These are phyloP conservation scores for Astragalus membranaceus DNA, from an alignment of 306 rosid species.

Conservation along the genomic window DNA sequence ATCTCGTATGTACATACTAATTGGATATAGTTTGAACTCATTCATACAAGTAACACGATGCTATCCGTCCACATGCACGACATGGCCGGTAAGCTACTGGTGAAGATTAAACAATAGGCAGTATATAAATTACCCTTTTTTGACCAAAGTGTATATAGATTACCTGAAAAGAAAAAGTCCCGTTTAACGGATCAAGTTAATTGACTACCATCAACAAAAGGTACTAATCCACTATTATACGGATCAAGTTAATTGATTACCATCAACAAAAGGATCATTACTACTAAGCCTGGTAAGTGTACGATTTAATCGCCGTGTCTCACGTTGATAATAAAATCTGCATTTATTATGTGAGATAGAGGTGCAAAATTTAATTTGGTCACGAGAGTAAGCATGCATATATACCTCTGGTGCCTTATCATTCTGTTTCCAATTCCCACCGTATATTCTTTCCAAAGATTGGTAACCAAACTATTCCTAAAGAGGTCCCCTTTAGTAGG, in stretches of 20 bases:
- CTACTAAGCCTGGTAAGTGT: not conserved
- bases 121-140: too few relatives aligned
- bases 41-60: too few relatives aligned
- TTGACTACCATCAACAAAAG: not conserved
- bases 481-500: slow-evolving; percentile 11
- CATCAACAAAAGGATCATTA: not conserved
- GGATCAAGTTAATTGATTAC: not conserved
- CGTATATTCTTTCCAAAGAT: slow-evolving; percentile 27
- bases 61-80: too few relatives aligned
- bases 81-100: too few relatives aligned
- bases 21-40: too few relatives aligned
- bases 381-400: not conserved
- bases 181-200: not conserved
- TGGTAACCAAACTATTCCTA: not conserved
- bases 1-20: too few relatives aligned
- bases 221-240: not conserved
- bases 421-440: not conserved
- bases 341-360: not conserved
- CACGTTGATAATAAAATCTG: not conserved
- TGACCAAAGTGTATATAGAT: too few relatives aligned
- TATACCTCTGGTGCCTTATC: not conserved
- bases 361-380: slow-evolving; percentile 14
- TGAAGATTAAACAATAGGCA: too few relatives aligned
- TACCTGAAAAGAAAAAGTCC: too few relatives aligned
- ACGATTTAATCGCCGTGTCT: not conserved